Percentiles rank a stretch among this genome's conserved stretches.
phyloP scores from a whole-genome alignment of 345 rosid genomes.

The Alliaria petiolata region DNA sequence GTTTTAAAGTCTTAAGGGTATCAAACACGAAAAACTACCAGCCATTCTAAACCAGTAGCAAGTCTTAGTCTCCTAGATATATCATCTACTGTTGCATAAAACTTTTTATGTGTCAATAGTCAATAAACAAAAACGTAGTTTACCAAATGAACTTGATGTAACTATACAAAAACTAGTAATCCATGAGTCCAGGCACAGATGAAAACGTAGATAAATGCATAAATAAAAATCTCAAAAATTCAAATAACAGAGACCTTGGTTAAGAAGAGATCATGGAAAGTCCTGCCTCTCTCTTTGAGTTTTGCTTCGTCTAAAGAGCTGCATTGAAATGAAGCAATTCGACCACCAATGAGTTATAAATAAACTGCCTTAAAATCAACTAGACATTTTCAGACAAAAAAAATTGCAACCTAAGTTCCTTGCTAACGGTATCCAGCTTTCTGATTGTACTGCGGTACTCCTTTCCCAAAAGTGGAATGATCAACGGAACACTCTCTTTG shows the following conservation, averaged over 20 bases:
- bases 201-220: not conserved
- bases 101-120: not conserved
- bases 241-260: conserved; percentile 55
- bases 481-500: conserved; percentile 80
- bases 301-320: conserved; percentile 86
- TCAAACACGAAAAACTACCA: too few species aligned
- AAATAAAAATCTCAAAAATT: not conserved
- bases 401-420: conserved; percentile 90
- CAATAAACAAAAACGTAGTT: not conserved
- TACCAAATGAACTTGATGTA: not conserved
- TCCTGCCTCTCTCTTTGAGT: conserved; percentile 86
- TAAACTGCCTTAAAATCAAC: not conserved
- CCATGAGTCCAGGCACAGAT: not conserved
- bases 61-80: conserved; percentile 3
- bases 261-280: conserved; percentile 82
- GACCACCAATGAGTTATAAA: not conserved
- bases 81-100: too few species aligned
- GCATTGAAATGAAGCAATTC: conserved; percentile 25
- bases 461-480: conserved; percentile 90
- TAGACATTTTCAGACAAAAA: conserved; percentile 8
- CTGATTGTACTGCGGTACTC: conserved; percentile 61
- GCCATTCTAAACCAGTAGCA: not conserved
- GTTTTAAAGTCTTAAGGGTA: too few species aligned
- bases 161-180: not conserved
- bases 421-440: conserved; percentile 68